Evolutionary conservation across 2,329 filamentous ascomycete species (phyloP), one percentile per base, ranked within the genome.

Genomic region (Aspergillus fijiensis): DNA sequence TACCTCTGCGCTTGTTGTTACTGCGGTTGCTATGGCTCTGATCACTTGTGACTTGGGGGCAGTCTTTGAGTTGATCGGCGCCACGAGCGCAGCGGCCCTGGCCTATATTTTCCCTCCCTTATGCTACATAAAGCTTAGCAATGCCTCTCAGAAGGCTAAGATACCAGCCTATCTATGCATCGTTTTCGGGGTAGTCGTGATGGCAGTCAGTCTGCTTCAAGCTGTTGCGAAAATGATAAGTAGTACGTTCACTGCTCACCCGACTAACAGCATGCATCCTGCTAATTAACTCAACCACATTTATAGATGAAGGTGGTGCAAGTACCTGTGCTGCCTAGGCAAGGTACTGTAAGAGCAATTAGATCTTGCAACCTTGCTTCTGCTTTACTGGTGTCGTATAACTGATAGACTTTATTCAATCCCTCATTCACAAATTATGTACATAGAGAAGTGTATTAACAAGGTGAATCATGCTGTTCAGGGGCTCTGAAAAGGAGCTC

Each of bases 11-110:
- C 83, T 98, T 27, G 91, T 98, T n/a, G 81, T 91, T 4, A 81
- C 85, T 25, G 90, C 94, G 56, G 90, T 95, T 85, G 79, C 80
- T 6, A 74, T 98, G 57, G 89, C 90, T 62, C 81, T 99, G 58
- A 74, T 96, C 62, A 98, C 93, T 0, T 98, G 95, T 77, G 95
- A 99, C 74, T 82, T 99, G 3, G 95, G 95, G 55, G 86, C 91
- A 49, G 94, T 99, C 1, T 97, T 99, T 72, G 95, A 99, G 79
- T 82, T 99, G 19, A 95, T 99, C 60, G 95, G 95, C 63, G 92
- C 95, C 6, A 99, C 95, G 39, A 96, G 91, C 73, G 95, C 95
- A 3, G 95, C 93, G 68, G 92, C 92, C 6, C 84, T 99, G 75
- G 95, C 95, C 0, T 99, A 98, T 74, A 96, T 99, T 52, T 80